Conservation (phyloP, 2,329 filamentous ascomycete genomes). For the Xylaria polymorpha region DNA sequence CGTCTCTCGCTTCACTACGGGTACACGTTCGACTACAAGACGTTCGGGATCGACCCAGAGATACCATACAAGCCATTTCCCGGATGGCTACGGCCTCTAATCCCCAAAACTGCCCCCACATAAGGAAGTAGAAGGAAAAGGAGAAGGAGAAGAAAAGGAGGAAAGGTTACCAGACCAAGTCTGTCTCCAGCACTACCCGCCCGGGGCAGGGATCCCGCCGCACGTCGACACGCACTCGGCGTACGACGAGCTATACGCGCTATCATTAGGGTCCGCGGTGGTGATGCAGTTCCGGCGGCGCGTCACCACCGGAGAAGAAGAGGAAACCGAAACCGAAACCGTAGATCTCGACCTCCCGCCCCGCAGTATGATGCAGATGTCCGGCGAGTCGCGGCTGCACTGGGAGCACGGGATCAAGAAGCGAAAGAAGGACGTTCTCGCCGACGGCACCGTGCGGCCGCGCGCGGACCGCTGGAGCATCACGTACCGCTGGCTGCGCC, state of each 20-base stretch:
- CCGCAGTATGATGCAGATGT: constrained; percentile 64
- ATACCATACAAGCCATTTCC: constrained; percentile 64
- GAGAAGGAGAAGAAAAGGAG: not conserved
- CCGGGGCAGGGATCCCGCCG: constrained; percentile 69
- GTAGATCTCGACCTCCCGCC: constrained; percentile 59
- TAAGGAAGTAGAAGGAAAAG: not conserved
- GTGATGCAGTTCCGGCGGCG: constrained; percentile 44
- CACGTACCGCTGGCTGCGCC: constrained; percentile 65
- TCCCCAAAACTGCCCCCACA: constrained; percentile 45
- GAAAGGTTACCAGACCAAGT: constrained; percentile 64
- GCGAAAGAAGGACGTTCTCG: constrained; percentile 62
- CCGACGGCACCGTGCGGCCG: constrained; percentile 58
- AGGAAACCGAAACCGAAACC: constrained; percentile 7
- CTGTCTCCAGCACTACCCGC: constrained; percentile 68
- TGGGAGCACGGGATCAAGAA: constrained; percentile 68
- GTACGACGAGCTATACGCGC: constrained; percentile 50
- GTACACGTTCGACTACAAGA: constrained; percentile 69
- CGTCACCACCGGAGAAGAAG: constrained; percentile 29
- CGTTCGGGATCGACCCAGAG: constrained; percentile 64
- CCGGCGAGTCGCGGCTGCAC: constrained; percentile 61
- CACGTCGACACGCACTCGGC: constrained; percentile 69
- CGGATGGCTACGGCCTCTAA: constrained; percentile 61
- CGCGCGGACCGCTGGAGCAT: constrained; percentile 64
- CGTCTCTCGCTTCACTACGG: constrained; percentile 66
- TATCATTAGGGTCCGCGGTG: constrained; percentile 43